Percentiles rank a stretch among this genome's conserved stretches.
Conservation (phyloP, 106 monocot genomes). For the Hemerocallis citrina region DNA sequence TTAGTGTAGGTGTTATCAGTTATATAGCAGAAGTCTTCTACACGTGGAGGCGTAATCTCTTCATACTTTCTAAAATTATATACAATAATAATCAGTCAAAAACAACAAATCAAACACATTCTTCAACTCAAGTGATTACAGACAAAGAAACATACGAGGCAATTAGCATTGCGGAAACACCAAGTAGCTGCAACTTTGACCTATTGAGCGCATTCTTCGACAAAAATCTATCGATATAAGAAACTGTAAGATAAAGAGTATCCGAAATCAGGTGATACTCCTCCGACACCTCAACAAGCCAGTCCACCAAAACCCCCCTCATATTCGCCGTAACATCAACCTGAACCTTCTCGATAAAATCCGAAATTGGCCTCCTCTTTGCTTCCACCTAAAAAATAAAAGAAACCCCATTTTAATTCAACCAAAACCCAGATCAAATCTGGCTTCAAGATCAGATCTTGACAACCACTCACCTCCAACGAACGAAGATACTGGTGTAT, state of each 20-base stretch:
- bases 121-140: not conserved
- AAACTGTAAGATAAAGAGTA: slow-evolving; percentile 36
- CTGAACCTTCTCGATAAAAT: slow-evolving; percentile 61
- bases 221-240: slow-evolving; percentile 43
- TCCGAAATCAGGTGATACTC: slow-evolving; percentile 66
- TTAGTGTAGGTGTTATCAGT: slow-evolving; percentile 78
- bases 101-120: slow-evolving; percentile 14
- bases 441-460: not conserved
- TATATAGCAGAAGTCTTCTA: slow-evolving; percentile 79
- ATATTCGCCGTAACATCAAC: slow-evolving; percentile 70
- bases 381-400: slow-evolving; percentile 34
- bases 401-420: slow-evolving; percentile 10
- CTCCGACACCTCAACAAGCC: slow-evolving; percentile 87
- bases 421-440: slow-evolving; percentile 9
- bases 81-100: not conserved
- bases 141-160: slow-evolving; percentile 45
- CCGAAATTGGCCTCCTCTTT: slow-evolving; percentile 41
- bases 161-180: slow-evolving; percentile 74
- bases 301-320: slow-evolving; percentile 79
- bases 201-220: slow-evolving; percentile 32
- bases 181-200: slow-evolving; percentile 71
- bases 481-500: slow-evolving; percentile 61
- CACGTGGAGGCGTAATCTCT: slow-evolving; percentile 68
- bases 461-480: slow-evolving; percentile 57
- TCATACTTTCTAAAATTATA: slow-evolving; percentile 65